A percentile compares a stretch with the other conserved stretches of the same genome.
These are phyloP conservation scores for Schwanniomyces polymorphus DNA, from an alignment of 805 yeast genomes.

Conservation along the genomic window DNA sequence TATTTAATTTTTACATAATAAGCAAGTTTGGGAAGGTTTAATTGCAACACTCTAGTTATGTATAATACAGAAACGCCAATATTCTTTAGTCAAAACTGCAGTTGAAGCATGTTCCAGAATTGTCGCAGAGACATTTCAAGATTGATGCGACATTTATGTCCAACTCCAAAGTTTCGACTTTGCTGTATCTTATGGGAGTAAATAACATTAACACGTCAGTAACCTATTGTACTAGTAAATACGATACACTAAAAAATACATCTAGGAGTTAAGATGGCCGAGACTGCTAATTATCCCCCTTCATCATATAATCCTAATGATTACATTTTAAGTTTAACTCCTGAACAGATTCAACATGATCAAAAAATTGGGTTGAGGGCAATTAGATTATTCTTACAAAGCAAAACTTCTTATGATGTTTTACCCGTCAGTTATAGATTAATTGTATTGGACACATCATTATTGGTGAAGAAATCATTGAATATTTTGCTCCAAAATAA, in stretches of 20 bases:
- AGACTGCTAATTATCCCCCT: slow-evolving; percentile 6
- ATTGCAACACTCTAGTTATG: too few relatives aligned
- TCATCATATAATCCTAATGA: slow-evolving; percentile 40
- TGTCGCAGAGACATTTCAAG: background rate
- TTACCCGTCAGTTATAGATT: slow-evolving; percentile 92
- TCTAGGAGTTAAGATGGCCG: background rate
- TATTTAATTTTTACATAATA: too few relatives aligned
- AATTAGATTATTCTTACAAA: slow-evolving; percentile 78
- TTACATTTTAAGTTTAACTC: slow-evolving; percentile 38
- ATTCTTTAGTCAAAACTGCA: too few relatives aligned
- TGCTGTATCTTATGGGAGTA: background rate
- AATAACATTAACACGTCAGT: background rate
- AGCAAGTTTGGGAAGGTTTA: too few relatives aligned
- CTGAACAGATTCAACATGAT: slow-evolving; percentile 51
- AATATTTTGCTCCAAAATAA: slow-evolving; percentile 89
- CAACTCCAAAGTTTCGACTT: background rate
- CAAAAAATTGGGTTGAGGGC: slow-evolving; percentile 79
- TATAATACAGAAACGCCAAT: too few relatives aligned
- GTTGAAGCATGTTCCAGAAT: background rate
- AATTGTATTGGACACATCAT: slow-evolving; percentile 89
- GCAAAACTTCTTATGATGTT: slow-evolving; percentile 95
- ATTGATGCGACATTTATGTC: background rate
- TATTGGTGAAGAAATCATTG: slow-evolving; percentile 85
- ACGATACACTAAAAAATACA: background rate
- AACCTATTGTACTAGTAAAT: background rate